Conservation (phyloP, 768 basidiomycete genomes). For the Panellus pusillus region DNA sequence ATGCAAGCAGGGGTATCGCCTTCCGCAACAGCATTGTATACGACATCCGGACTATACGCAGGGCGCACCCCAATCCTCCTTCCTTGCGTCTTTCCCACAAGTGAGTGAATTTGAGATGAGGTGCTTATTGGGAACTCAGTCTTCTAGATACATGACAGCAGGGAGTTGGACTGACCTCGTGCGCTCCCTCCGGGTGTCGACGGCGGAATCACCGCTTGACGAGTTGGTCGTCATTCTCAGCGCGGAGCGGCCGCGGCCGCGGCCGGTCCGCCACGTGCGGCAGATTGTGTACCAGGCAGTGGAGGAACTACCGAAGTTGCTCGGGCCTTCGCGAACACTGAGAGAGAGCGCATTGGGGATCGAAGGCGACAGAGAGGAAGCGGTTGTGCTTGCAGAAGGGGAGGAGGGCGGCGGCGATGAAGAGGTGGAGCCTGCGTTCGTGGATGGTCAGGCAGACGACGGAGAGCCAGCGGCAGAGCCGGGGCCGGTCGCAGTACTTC, state of each 20-base stretch:
- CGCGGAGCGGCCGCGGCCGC: constrained; percentile 2
- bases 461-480: constrained; percentile 6
- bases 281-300: constrained; percentile 30
- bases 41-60: not conserved
- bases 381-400: constrained; percentile 8
- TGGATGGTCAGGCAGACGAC: constrained; percentile 6
- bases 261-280: constrained; percentile 22
- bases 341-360: not conserved
- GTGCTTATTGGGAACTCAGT: not conserved
- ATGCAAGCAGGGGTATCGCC: constrained; percentile 15
- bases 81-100: constrained; percentile 8
- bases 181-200: constrained; percentile 25
- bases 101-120: not conserved
- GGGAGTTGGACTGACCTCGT: constrained; percentile 24
- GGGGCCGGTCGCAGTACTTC: constrained; percentile 15
- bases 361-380: not conserved
- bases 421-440: constrained; percentile 11
- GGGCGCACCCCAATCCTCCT: constrained; percentile 2
- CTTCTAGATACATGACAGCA: constrained; percentile 11
- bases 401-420: constrained; percentile 15
- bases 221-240: constrained; percentile 26
- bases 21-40: constrained; percentile 4
- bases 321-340: constrained; percentile 17
- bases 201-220: constrained; percentile 22
- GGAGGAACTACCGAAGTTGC: constrained; percentile 31